These are phyloP conservation scores for Leersia perrieri DNA, from an alignment of 176 grass and related monocot genomes.

Conservation along the genomic window DNA sequence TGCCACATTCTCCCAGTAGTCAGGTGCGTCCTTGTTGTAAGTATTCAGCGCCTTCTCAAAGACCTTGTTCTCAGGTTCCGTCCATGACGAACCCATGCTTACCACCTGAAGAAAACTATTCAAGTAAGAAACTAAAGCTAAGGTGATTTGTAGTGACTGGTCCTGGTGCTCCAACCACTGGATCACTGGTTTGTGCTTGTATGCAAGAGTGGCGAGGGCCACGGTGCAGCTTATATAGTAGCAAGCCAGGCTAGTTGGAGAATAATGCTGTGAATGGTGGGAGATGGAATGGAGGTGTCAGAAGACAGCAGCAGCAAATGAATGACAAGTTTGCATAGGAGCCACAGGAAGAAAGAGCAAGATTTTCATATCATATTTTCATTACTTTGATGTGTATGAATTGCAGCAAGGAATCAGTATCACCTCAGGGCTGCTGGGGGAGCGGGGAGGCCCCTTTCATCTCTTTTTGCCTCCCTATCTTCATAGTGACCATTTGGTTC, in stretches of 20 bases:
- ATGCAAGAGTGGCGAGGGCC: slow-evolving; percentile 22
- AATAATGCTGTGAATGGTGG: slow-evolving; percentile 42
- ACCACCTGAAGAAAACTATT: not conserved
- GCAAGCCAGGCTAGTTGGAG: slow-evolving; percentile 35
- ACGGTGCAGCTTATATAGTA: slow-evolving; percentile 63
- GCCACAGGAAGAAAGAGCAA: slow-evolving; percentile 31
- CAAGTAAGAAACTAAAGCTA: not conserved
- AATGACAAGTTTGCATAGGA: slow-evolving; percentile 39
- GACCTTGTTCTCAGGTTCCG: slow-evolving; percentile 30
- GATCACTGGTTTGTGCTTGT: slow-evolving; percentile 29
- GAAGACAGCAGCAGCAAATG: not conserved
- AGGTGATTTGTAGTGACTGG: not conserved
- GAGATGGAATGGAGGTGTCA: not conserved
- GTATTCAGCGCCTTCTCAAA: slow-evolving; percentile 51
- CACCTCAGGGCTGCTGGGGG: slow-evolving; percentile 11
- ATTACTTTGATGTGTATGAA: slow-evolving; percentile 18
- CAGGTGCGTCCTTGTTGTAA: slow-evolving; percentile 50
- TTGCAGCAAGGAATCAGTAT: slow-evolving; percentile 25
- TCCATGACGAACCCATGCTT: slow-evolving; percentile 52
- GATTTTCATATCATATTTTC: slow-evolving; percentile 2
- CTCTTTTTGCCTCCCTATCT: slow-evolving; percentile 16
- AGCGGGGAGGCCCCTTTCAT: not conserved
- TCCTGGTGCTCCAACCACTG: not conserved
- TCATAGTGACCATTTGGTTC: slow-evolving; percentile 6
- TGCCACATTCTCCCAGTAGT: slow-evolving; percentile 64